Conservation (phyloP, 2,329 filamentous ascomycete species). For the Apiospora aurea region DNA sequence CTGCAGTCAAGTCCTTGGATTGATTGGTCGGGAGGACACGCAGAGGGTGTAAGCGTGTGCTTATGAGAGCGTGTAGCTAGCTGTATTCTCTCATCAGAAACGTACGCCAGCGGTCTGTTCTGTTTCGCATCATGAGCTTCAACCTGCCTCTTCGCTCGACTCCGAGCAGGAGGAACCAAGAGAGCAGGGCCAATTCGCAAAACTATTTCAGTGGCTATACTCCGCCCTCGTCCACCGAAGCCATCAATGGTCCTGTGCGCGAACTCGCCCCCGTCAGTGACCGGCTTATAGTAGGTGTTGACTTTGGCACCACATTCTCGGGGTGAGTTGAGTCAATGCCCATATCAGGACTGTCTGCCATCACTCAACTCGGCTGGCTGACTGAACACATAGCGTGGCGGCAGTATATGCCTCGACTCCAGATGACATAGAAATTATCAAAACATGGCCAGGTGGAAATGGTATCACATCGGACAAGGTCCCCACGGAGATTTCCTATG, state of each 20-base stretch:
- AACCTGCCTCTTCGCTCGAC: conserved; percentile 58
- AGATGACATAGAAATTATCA: conserved; percentile 84
- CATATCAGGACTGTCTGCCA: background rate
- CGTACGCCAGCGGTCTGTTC: background rate
- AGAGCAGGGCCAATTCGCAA: conserved; percentile 48
- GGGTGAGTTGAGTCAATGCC: conserved; percentile 66
- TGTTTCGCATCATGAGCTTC: conserved; percentile 51
- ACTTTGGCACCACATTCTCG: conserved; percentile 86
- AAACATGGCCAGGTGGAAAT: conserved; percentile 83
- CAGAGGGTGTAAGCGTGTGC: background rate
- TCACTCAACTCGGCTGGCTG: background rate
- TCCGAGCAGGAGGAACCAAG: conserved; percentile 59
- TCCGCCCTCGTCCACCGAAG: conserved; percentile 64
- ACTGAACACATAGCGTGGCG: conserved; percentile 60
- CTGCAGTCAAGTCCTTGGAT: background rate
- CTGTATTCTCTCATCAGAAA: background rate
- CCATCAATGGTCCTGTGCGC: conserved; percentile 67
- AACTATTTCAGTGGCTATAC: conserved; percentile 64
- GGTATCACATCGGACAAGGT: conserved; percentile 90
- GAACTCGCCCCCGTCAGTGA: conserved; percentile 64
- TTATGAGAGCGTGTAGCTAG: background rate
- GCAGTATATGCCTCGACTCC: conserved; percentile 78
- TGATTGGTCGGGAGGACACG: background rate
- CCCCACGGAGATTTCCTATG: conserved; percentile 77
- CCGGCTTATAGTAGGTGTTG: conserved; percentile 77